Evolutionary conservation across 2,329 filamentous ascomycete genomes (phyloP).

Genomic region (Penicillium sp.): DNA sequence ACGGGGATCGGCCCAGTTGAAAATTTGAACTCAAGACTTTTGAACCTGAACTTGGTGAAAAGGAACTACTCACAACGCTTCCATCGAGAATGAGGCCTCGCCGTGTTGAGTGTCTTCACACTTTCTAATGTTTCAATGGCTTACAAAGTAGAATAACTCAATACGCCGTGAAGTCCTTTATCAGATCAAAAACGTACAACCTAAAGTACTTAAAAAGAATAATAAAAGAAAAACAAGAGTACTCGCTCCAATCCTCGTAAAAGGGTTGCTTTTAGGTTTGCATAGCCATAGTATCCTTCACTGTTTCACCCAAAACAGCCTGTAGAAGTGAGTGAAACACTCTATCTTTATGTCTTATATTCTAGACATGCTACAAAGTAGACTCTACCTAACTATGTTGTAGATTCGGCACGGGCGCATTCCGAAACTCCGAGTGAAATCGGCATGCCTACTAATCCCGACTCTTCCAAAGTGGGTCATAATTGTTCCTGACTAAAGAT

Average conservation of each 20-base stretch:
- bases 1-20: too few species aligned
- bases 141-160: too few species aligned
- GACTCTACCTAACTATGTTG: too few species aligned
- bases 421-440: neutral
- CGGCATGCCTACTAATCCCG: neutral
- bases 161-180: neutral
- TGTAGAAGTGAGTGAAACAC: neutral
- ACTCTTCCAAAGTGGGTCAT: neutral
- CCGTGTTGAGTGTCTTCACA: too few species aligned
- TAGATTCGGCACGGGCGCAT: too few species aligned
- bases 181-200: neutral
- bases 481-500: neutral
- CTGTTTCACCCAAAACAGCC: neutral
- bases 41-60: too few species aligned
- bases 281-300: neutral
- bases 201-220: neutral
- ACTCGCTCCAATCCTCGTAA: too few species aligned
- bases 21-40: too few species aligned
- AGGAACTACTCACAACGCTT: too few species aligned
- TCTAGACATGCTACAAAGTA: neutral
- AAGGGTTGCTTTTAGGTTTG: neutral
- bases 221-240: neutral
- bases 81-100: too few species aligned
- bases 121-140: too few species aligned
- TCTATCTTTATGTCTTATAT: neutral